Percentiles rank a stretch among this genome's conserved stretches.
Evolutionary conservation across 352 stramenopile genomes (phyloP).

Genomic region (Globisporangium paroecandrum): DNA sequence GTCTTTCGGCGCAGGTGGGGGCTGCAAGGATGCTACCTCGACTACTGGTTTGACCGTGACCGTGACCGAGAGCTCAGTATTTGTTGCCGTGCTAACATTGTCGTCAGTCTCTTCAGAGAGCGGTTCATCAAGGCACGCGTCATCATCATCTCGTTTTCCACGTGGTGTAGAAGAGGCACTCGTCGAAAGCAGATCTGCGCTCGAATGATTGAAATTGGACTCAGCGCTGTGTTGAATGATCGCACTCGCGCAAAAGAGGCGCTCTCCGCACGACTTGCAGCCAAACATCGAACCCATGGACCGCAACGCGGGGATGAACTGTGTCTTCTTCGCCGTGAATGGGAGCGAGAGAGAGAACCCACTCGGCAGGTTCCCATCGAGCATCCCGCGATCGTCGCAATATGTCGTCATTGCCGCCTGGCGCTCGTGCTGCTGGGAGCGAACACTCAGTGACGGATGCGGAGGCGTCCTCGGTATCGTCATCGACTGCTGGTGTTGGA

Average conservation of each 20-base stretch:
- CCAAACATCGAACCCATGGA: slow-evolving; percentile 74
- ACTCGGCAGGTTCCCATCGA: slow-evolving; percentile 46
- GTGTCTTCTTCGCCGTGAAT: slow-evolving; percentile 14
- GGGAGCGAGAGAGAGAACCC: slow-evolving; percentile 55
- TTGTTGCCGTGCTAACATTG: neutral
- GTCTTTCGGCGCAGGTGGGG: neutral
- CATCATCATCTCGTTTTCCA: neutral
- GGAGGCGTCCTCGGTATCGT: slow-evolving; percentile 15
- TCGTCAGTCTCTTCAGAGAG: neutral
- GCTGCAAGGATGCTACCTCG: neutral
- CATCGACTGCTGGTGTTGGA: neutral
- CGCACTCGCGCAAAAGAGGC: slow-evolving; percentile 61
- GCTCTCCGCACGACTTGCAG: slow-evolving; percentile 51
- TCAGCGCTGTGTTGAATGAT: slow-evolving; percentile 36
- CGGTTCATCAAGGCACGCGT: slow-evolving; percentile 1
- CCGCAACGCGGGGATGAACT: slow-evolving; percentile 66
- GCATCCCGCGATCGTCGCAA: slow-evolving; percentile 60
- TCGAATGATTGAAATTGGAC: slow-evolving; percentile 5
- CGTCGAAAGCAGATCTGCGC: neutral
- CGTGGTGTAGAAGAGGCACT: neutral
- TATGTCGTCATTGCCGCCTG: slow-evolving; percentile 8
- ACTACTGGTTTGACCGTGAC: neutral
- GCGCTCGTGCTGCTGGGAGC: slow-evolving; percentile 4
- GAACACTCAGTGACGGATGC: slow-evolving; percentile 24
- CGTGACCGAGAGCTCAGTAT: neutral